Evolutionary conservation across 805 yeast species (phyloP).

Genomic region (Teunomyces tritomae): DNA sequence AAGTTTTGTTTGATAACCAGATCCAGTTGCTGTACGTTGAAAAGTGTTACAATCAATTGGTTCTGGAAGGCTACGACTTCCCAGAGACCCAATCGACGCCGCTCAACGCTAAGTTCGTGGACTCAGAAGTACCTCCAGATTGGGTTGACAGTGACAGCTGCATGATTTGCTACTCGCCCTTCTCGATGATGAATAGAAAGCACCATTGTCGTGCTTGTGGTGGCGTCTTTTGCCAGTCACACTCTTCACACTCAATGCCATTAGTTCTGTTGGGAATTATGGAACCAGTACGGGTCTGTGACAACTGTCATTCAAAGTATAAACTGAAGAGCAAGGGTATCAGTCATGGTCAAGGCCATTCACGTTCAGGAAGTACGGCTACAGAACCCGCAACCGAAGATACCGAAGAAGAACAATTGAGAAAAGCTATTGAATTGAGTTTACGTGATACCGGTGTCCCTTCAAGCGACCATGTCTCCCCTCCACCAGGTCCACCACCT

Average conservation of each 20-base stretch:
- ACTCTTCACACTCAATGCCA: constrained; percentile 70
- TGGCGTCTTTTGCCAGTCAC: constrained; percentile 84
- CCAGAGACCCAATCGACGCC: constrained; percentile 44
- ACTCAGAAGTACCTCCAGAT: constrained; percentile 91
- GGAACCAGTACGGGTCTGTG: constrained; percentile 92
- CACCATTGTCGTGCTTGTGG: constrained; percentile 98
- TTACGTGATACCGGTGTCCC: constrained; percentile 42
- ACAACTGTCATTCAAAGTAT: constrained; percentile 73
- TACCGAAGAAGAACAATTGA: constrained; percentile 74
- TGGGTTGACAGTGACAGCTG: constrained; percentile 97
- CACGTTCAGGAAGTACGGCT: constrained; percentile 1
- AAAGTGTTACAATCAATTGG: constrained; percentile 57
- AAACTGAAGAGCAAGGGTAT: constrained; percentile 15
- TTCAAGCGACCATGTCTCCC: constrained; percentile 5
- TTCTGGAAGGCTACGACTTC: constrained; percentile 62
- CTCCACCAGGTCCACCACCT: constrained; percentile 24
- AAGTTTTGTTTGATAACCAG: constrained; percentile 66
- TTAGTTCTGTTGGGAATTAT: constrained; percentile 82
- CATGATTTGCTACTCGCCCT: constrained; percentile 84
- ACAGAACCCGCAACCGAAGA: constrained; percentile 20
- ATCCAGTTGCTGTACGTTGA: constrained; percentile 64
- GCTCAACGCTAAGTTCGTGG: constrained; percentile 51
- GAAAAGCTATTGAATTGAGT: constrained; percentile 75
- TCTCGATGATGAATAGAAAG: constrained; percentile 80
- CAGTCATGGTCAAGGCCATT: constrained; percentile 5